phyloP scores from a whole-genome alignment of 106 monocot species.

The Amphibolis antarctica region DNA sequence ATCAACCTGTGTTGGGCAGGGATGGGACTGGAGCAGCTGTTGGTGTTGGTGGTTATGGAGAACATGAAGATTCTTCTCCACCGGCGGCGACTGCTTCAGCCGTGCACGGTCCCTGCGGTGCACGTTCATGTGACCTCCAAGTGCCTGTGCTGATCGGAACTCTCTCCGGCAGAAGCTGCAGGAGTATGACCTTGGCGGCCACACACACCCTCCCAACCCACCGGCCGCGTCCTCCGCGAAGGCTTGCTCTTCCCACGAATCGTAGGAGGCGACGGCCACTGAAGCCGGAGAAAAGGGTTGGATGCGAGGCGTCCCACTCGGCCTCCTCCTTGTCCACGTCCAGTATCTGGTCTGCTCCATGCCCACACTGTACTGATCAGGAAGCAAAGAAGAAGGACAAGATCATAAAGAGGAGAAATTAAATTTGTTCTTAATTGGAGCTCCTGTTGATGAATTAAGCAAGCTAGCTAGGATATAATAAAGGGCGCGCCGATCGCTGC shows the following conservation, averaged over 20 bases:
- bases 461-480: no score
- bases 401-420: neutral
- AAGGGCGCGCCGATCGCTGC: no score
- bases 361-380: neutral
- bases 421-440: neutral
- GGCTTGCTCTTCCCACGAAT: constrained; percentile 61
- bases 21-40: neutral
- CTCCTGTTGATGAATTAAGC: no score
- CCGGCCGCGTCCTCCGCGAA: constrained; percentile 51
- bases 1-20: constrained; percentile 4
- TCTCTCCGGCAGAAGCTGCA: constrained; percentile 72
- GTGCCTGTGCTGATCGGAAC: constrained; percentile 74
- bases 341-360: constrained; percentile 40
- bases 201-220: constrained; percentile 28
- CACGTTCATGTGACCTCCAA: constrained; percentile 88
- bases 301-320: constrained; percentile 9
- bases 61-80: constrained; percentile 8
- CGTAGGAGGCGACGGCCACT: neutral
- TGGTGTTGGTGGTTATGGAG: constrained; percentile 5
- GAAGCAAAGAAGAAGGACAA: neutral
- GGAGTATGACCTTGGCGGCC: constrained; percentile 66
- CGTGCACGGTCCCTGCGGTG: constrained; percentile 70
- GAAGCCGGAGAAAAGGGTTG: neutral
- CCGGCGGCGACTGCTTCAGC: constrained; percentile 25
- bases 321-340: constrained; percentile 37